phyloP scores from a whole-genome alignment of 768 basidiomycete species.

The Boletus rufocinnamomeus region DNA sequence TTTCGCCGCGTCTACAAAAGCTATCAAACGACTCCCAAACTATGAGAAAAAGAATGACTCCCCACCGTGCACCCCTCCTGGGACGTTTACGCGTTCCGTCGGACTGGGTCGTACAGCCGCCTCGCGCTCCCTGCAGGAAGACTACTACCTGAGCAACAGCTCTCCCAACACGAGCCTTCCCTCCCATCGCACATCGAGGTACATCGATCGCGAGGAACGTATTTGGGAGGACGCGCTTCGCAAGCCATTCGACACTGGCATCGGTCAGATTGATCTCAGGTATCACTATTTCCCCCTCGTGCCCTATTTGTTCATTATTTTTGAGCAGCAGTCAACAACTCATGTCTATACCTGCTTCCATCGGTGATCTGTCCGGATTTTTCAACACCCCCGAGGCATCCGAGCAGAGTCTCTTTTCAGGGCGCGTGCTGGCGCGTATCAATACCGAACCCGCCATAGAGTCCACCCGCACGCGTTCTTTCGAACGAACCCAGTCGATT shows the following conservation, averaged over 20 bases:
- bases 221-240: constrained; percentile 53
- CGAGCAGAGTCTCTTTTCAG: constrained; percentile 29
- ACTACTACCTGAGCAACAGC: constrained; percentile 20
- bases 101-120: constrained; percentile 16
- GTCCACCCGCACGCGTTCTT: constrained; percentile 23
- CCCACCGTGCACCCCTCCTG: constrained; percentile 25
- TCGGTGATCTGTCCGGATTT: constrained; percentile 47
- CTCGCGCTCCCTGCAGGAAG: constrained; percentile 30
- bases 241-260: constrained; percentile 46
- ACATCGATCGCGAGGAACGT: constrained; percentile 35
- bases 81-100: constrained; percentile 18
- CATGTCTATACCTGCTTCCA: constrained; percentile 50
- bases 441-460: constrained; percentile 36
- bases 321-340: constrained; percentile 40
- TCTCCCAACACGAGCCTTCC: constrained; percentile 14
- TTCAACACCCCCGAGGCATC: constrained; percentile 43
- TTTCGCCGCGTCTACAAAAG: constrained; percentile 60
- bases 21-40: constrained; percentile 42
- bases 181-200: constrained; percentile 15
- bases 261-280: constrained; percentile 58
- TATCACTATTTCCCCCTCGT: constrained; percentile 31
- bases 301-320: constrained; percentile 15
- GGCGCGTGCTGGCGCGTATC: constrained; percentile 37
- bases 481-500: constrained; percentile 31
- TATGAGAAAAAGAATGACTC: constrained; percentile 43